A percentile compares a stretch with the other conserved stretches of the same genome.
These are phyloP conservation scores for Verticillium isaacii DNA, from an alignment of 2,329 filamentous ascomycete species.

Conservation along the genomic window DNA sequence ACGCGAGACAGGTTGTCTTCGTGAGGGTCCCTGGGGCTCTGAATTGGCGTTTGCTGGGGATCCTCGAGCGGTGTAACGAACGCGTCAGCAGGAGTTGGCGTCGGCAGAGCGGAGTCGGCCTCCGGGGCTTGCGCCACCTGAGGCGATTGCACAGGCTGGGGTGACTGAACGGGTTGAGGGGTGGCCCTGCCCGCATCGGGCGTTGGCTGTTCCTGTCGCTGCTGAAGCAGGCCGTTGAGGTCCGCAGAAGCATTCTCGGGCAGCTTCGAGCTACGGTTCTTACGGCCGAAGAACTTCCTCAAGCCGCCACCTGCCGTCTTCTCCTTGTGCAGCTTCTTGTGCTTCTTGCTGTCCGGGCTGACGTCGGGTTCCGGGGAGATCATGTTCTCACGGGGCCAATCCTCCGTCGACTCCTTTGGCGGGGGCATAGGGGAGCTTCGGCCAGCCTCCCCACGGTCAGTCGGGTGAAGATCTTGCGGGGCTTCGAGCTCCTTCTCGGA, in stretches of 20 bases:
- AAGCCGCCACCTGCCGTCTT: slow-evolving; percentile 43
- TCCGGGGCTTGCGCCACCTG: slow-evolving; percentile 2
- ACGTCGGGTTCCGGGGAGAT: slow-evolving; percentile 31
- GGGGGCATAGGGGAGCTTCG: slow-evolving; percentile 34
- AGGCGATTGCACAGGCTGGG: slow-evolving; percentile 10
- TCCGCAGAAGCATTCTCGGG: slow-evolving; percentile 49
- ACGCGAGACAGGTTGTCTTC: slow-evolving; percentile 53
- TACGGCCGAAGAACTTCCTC: slow-evolving; percentile 61
- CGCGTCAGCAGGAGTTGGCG: slow-evolving; percentile 11
- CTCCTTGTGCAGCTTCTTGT: slow-evolving; percentile 53
- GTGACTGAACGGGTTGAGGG: slow-evolving; percentile 14
- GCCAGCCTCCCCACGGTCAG: slow-evolving; percentile 23
- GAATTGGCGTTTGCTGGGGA: slow-evolving; percentile 9
- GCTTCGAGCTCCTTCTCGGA: slow-evolving; percentile 33
- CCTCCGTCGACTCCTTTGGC: slow-evolving; percentile 26
- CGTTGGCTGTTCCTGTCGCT: slow-evolving; percentile 24
- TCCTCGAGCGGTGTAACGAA: slow-evolving; percentile 11
- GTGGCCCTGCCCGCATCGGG: slow-evolving; percentile 15
- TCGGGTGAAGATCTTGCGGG: slow-evolving; percentile 28
- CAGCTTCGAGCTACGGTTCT: slow-evolving; percentile 52
- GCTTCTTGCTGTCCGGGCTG: slow-evolving; percentile 42
- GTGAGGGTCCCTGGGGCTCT: slow-evolving; percentile 30
- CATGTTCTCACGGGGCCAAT: slow-evolving; percentile 28
- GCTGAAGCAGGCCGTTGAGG: slow-evolving; percentile 45
- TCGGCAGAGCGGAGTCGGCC: slow-evolving; percentile 11